Base-by-base conservation (phyloP, 1,284 basidiomycete species). In the Amylostereum areolatum region DNA sequence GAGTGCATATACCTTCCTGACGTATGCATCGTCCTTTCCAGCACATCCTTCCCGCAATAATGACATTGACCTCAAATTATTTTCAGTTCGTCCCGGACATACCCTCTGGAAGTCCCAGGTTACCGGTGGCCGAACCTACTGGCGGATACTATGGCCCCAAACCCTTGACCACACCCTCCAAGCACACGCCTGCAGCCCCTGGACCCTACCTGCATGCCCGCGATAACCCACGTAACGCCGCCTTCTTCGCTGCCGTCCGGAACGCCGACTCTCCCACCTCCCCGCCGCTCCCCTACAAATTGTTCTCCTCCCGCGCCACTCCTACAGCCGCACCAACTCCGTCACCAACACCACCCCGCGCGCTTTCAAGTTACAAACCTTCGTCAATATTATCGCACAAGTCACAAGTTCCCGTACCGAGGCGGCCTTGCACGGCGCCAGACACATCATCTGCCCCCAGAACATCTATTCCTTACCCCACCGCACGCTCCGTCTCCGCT, bases 1-100 rank as follows among this genome's bases (percentile, higher is more conserved):
- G 24, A 35, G 5, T 56, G 52, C 39, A 53, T 56, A 46, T 56
- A 56, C 41, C 49, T 53, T 3, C 55, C 54, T 2, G 49, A 56
- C 40, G 54, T 49, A 32, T 25, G 50, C 35, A 10, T 40, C 12
- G 7, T 9, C 10, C 5, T 11, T 29, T 18, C 9, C 39, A 2
- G 3, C 8, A 39, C 18, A 24, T 35, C 7, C 27, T 36, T 5
- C 40, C 10, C 12, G 8, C 12, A 7, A 33, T 24, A n/a, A 12
- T 25, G 1, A 5, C 33, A 33, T 18, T n/a, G 24, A 11, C 18
- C 18, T 18, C 18, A 18, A 18, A 18, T 18, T 18, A 18, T 18
- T 18, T 7, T 12, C 39, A 55, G 53, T 34, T 52, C 7, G 51
- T 54, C 5, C 51, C 55, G n/a, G 55, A 56, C n/a, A n/a, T n/a